These are phyloP conservation scores for Aspergillus avenaceus DNA, from an alignment of 495 filamentous ascomycete genomes.

Conservation along the genomic window DNA sequence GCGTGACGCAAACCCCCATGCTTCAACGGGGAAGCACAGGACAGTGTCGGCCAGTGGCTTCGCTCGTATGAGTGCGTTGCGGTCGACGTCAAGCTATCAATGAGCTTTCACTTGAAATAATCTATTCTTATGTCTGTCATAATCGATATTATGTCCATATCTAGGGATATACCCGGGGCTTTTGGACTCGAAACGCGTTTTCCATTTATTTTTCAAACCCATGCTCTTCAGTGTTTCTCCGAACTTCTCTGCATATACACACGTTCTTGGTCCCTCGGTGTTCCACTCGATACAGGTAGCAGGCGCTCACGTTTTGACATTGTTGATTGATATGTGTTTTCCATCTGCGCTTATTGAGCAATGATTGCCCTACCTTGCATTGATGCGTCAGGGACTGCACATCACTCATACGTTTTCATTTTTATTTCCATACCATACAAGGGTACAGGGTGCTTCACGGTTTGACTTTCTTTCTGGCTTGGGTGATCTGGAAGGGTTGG, in stretches of 20 bases:
- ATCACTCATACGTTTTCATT: constrained; percentile 1
- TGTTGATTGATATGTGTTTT: constrained; percentile 17
- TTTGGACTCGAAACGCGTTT: constrained; percentile 15
- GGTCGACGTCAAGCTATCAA: constrained; percentile 36
- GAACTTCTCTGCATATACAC: constrained; percentile 15
- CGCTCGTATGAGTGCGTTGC: constrained; percentile 39
- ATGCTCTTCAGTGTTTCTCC: not conserved
- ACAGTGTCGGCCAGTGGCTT: constrained; percentile 29
- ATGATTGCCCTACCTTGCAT: constrained; percentile 10
- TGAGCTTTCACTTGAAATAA: constrained; percentile 2
- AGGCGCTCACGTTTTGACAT: constrained; percentile 26
- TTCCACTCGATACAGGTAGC: constrained; percentile 28
- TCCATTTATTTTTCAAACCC: constrained; percentile 1
- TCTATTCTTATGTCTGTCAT: constrained; percentile 2
- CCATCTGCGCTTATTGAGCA: constrained; percentile 7
- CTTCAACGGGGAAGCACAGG: constrained; percentile 20
- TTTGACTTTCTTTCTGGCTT: constrained; percentile 1
- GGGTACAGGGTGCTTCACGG: not conserved
- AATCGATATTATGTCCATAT: constrained; percentile 3
- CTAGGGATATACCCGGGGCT: constrained; percentile 15
- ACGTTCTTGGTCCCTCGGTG: constrained; percentile 10
- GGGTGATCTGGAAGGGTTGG: constrained; percentile 8
- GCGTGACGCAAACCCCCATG: constrained; percentile 19
- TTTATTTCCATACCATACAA: not conserved
- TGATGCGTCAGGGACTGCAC: constrained; percentile 3